phyloP scores from a whole-genome alignment of 2,329 filamentous ascomycete species.

The Piedraia hortae region DNA sequence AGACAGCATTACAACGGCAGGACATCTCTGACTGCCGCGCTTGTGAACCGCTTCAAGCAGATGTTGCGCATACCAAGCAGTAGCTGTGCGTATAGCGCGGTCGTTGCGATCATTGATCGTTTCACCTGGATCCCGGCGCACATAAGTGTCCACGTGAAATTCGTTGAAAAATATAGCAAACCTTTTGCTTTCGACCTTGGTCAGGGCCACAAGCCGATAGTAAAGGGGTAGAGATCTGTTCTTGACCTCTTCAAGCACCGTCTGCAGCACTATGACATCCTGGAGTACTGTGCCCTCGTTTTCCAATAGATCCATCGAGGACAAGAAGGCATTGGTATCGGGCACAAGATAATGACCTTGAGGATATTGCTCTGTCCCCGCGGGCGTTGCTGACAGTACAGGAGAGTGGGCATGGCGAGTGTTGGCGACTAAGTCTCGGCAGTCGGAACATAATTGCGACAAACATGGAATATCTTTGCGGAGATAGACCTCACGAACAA shows the following conservation, averaged over 20 bases:
- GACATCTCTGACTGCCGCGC: conserved; percentile 27
- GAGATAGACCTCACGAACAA: conserved; percentile 86
- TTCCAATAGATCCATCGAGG: conserved; percentile 92
- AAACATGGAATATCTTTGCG: conserved; percentile 94
- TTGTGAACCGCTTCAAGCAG: conserved; percentile 34
- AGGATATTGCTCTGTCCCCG: conserved; percentile 54
- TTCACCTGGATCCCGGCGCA: conserved; percentile 47
- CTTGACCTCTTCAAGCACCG: conserved; percentile 82
- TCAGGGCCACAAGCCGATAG: conserved; percentile 69
- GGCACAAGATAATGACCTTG: conserved; percentile 83
- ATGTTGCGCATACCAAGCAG: conserved; percentile 75
- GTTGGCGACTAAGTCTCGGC: conserved; percentile 47
- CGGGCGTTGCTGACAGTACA: conserved; percentile 67
- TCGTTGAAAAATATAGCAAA: conserved; percentile 99
- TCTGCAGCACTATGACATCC: conserved; percentile 90
- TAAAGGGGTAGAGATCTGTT: conserved; percentile 85
- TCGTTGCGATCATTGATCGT: conserved; percentile 94
- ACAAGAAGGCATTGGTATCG: conserved; percentile 85
- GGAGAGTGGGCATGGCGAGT: conserved; percentile 53
- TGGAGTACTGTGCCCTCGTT: conserved; percentile 59
- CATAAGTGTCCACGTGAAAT: conserved; percentile 75
- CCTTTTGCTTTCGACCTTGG: conserved; percentile 85
- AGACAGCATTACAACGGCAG: conserved; percentile 72
- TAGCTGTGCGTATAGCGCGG: conserved; percentile 59
- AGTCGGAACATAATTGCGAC: conserved; percentile 58